Evolutionary conservation across 345 rosid genomes (phyloP).

Genomic region (Hibiscus tridactylites): DNA sequence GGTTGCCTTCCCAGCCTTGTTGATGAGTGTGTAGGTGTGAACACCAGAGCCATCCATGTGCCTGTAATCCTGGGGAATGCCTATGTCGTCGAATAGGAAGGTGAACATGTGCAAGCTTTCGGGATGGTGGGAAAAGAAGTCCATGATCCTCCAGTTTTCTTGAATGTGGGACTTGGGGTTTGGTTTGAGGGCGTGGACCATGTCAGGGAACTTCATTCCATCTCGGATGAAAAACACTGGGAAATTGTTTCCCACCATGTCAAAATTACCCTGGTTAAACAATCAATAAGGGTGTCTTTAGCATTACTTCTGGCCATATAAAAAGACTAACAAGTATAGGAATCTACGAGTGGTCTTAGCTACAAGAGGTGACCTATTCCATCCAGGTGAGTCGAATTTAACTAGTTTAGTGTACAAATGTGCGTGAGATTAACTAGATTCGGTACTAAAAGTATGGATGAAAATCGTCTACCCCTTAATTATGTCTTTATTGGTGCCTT

Average conservation of each 20-base stretch:
- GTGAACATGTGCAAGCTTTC: slow-evolving; percentile 84
- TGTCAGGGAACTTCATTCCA: slow-evolving; percentile 93
- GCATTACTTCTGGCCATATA: too few species aligned
- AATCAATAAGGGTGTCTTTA: neutral
- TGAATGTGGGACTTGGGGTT: slow-evolving; percentile 93
- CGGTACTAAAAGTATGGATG: too few species aligned
- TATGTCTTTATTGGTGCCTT: too few species aligned
- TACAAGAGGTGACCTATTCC: too few species aligned
- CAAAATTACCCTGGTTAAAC: slow-evolving; percentile 71
- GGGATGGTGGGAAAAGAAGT: slow-evolving; percentile 90
- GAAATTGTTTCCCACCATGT: slow-evolving; percentile 96
- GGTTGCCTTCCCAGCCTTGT: slow-evolving; percentile 71
- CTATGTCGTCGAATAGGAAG: slow-evolving; percentile 81
- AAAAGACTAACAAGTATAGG: too few species aligned
- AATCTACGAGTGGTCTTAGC: too few species aligned
- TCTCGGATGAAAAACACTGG: slow-evolving; percentile 92
- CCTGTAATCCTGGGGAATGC: slow-evolving; percentile 86
- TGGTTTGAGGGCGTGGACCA: slow-evolving; percentile 87
- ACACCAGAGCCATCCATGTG: slow-evolving; percentile 96
- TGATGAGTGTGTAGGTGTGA: slow-evolving; percentile 67
- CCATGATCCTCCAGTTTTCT: slow-evolving; percentile 89
- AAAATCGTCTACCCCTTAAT: too few species aligned
- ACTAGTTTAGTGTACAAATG: too few species aligned
- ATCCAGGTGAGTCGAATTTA: too few species aligned
- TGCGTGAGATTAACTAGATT: too few species aligned